Evolutionary conservation across 805 yeast genomes (phyloP).

Genomic region (Danielia oregonensis): DNA sequence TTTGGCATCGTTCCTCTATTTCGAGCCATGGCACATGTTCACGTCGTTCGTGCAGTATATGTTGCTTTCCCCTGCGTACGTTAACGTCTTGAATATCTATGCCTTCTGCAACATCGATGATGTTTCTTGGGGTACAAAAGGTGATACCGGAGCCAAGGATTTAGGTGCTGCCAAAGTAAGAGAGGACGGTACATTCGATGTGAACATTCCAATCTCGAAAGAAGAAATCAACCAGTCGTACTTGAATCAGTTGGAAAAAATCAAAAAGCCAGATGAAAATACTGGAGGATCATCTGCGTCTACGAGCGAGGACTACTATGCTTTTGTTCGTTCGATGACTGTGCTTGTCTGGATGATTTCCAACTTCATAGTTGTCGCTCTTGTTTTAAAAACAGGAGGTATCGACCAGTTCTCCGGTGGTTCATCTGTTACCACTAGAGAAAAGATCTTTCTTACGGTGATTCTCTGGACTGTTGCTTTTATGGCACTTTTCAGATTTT

Average conservation of each 20-base stretch:
- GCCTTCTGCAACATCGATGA: conserved; percentile 72
- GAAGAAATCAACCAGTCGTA: conserved; percentile 52
- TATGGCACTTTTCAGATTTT: conserved; percentile 52
- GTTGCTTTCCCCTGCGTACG: conserved; percentile 49
- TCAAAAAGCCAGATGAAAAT: conserved; percentile 41
- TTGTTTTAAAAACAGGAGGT: conserved; percentile 44
- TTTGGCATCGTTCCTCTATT: conserved; percentile 53
- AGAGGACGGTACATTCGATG: conserved; percentile 54
- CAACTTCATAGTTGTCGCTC: conserved; percentile 38
- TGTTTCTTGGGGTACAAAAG: conserved; percentile 75
- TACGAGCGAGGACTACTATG: conserved; percentile 44
- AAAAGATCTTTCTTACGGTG: conserved; percentile 45
- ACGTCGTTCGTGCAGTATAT: conserved; percentile 52
- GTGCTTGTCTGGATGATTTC: conserved; percentile 45
- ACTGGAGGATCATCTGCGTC: conserved; percentile 23
- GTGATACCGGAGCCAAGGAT: conserved; percentile 55
- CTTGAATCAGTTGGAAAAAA: conserved; percentile 49
- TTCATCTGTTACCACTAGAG: conserved; percentile 29
- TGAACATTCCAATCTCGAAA: conserved; percentile 47
- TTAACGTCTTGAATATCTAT: conserved; percentile 57
- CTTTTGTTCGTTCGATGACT: conserved; percentile 43
- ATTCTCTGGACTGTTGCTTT: conserved; percentile 62
- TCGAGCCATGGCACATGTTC: conserved; percentile 66
- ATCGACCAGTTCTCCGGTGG: conserved; percentile 33
- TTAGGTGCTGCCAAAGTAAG: conserved; percentile 52